Evolutionary conservation across 345 rosid species (phyloP), one percentile per base, ranked within the genome.

Genomic region (Viola odorata): DNA sequence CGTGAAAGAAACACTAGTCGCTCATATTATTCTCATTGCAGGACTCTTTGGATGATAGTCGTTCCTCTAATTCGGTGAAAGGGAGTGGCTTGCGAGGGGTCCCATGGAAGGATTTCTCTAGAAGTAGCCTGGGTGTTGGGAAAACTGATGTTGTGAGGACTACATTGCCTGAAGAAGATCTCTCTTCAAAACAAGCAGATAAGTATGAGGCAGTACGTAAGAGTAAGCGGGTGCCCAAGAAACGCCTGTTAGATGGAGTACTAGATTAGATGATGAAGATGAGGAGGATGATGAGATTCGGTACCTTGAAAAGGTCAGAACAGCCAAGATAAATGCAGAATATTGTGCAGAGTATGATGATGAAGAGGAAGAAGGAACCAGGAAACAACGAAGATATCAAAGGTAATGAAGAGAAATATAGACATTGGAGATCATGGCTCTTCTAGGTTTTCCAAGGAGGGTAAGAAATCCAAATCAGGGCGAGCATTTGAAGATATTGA

Each of bases 371-470:
- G 71, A 44, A 44, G 63, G 52, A 38, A 65, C 68, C 57, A 61
- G 61, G 63, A 72, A 72, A 53, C 67, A 72, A 5, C 60, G 68
- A 16, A 53, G 51, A 52, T 72, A 56, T 66, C 64, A 2, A 72
- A 40, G 61, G 84, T 82, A n/a, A 53, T 73, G 57, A 75, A 74
- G 52, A 66, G 66, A 72, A 63, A 80, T 53, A 53, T 77, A 39
- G 73, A 44, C 40, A 40, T 5, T 53, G 56, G 68, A 14, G 65
- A 32, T 45, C 57, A 53, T 42, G 61, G 71, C n/a, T 41, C 70
- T 50, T 42, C 58, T 5, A 71, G 58, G 37, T 55, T 49, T 60
- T 53, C 51, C 12, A 65, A 65, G 41, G 70, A 49, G 14, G 42
- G 16, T 51, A 61, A 51, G 62, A 72, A 61, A 48, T 56, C 71